These are phyloP conservation scores for Aspergillus bertholletiae DNA, from an alignment of 495 filamentous ascomycete genomes.

Conservation along the genomic window DNA sequence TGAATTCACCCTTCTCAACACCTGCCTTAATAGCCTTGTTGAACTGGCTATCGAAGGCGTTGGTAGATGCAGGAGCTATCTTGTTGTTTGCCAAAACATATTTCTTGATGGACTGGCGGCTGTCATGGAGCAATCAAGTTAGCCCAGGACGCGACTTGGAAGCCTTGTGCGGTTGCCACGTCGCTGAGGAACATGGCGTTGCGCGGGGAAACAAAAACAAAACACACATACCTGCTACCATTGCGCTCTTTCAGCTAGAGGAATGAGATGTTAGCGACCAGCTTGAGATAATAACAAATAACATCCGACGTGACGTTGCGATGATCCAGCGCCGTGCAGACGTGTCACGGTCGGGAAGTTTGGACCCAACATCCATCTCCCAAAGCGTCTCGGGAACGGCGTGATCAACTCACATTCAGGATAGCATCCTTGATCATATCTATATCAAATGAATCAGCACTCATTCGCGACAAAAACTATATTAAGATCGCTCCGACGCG, in stretches of 20 bases:
- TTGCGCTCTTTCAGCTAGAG: constrained; percentile 62
- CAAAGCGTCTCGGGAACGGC: constrained; percentile 28
- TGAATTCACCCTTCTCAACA: constrained; percentile 85
- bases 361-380: constrained; percentile 31
- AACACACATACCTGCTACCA: constrained; percentile 55
- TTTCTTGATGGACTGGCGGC: constrained; percentile 96
- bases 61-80: constrained; percentile 61
- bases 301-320: constrained; percentile 23
- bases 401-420: constrained; percentile 57
- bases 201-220: constrained; percentile 13
- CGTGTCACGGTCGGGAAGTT: constrained; percentile 42
- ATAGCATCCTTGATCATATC: constrained; percentile 71
- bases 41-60: constrained; percentile 85
- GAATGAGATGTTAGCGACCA: constrained; percentile 34
- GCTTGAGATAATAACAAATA: constrained; percentile 10
- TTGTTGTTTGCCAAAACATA: constrained; percentile 97
- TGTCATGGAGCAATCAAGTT: constrained; percentile 33
- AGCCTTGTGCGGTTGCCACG: constrained; percentile 12
- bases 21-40: constrained; percentile 88
- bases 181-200: constrained; percentile 13
- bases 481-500: constrained; percentile 32
- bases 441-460: constrained; percentile 49
- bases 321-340: constrained; percentile 22
- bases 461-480: constrained; percentile 40
- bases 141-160: constrained; percentile 13